A percentile compares a stretch with the other conserved stretches of the same genome.
These are phyloP conservation scores for Simmondsia chinensis DNA, from an alignment of 148 eudicot species.

Conservation along the genomic window DNA sequence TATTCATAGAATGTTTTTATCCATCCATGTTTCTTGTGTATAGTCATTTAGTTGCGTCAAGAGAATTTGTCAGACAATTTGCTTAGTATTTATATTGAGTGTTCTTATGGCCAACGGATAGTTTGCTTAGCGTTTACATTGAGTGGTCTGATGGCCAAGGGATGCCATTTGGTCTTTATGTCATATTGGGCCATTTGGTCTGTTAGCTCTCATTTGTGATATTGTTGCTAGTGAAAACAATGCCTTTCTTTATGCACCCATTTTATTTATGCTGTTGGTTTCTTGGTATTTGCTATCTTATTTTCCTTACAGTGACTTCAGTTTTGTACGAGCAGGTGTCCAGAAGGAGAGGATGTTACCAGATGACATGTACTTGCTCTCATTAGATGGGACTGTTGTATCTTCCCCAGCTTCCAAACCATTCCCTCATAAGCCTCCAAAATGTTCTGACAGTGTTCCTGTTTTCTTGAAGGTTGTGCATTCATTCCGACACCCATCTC, in stretches of 20 bases:
- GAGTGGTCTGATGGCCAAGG: no score
- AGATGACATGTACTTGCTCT: slow-evolving; percentile 89
- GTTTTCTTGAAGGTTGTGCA: slow-evolving; percentile 66
- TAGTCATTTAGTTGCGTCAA: no score
- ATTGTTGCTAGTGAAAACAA: neutral
- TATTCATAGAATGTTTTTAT: no score
- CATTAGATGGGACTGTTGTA: slow-evolving; percentile 49
- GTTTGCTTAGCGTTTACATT: no score
- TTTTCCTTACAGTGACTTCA: neutral
- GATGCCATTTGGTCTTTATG: no score
- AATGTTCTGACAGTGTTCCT: slow-evolving; percentile 90
- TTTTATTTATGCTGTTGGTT: slow-evolving; percentile 1
- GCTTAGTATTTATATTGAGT: no score
- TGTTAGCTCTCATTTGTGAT: neutral
- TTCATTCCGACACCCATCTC: no score
- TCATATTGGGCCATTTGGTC: no score
- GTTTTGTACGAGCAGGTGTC: slow-evolving; percentile 49
- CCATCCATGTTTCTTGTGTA: no score
- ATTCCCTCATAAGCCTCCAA: slow-evolving; percentile 87
- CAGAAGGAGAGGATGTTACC: slow-evolving; percentile 95
- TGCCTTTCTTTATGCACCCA: neutral
- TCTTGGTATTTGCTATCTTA: slow-evolving; percentile 1
- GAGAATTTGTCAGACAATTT: no score
- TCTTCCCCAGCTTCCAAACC: slow-evolving; percentile 54
- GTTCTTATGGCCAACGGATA: no score